These are phyloP conservation scores for Verticillium isaacii DNA, from an alignment of 2,329 filamentous ascomycete species.

Conservation along the genomic window DNA sequence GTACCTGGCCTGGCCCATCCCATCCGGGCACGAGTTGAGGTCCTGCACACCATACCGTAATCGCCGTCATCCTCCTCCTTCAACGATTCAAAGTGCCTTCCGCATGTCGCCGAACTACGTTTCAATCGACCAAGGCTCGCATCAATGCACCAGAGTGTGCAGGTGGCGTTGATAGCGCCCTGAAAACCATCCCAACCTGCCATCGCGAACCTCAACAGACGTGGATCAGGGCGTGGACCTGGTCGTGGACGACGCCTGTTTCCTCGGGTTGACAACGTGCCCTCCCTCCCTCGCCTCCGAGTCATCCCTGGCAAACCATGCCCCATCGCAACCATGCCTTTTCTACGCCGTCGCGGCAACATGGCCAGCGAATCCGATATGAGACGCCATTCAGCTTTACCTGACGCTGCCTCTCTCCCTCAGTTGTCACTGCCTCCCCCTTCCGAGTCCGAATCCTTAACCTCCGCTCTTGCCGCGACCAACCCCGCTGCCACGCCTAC, in stretches of 20 bases:
- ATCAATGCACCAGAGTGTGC: background rate
- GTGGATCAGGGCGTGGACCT: background rate
- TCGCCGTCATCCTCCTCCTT: background rate
- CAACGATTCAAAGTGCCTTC: background rate
- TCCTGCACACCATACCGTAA: background rate
- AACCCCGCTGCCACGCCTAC: background rate
- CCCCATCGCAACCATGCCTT: slow-evolving; percentile 47
- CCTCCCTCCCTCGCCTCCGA: slow-evolving; percentile 2
- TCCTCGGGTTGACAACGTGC: background rate
- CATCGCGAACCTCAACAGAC: background rate
- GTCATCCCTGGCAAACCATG: slow-evolving; percentile 22
- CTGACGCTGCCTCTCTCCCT: slow-evolving; percentile 20
- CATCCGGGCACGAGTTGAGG: background rate
- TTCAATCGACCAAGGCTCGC: background rate
- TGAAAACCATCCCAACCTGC: background rate
- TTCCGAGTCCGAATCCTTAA: slow-evolving; percentile 12
- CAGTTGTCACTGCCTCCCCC: slow-evolving; percentile 14
- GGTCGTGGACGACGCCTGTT: background rate
- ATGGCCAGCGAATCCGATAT: slow-evolving; percentile 56
- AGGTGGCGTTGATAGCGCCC: background rate
- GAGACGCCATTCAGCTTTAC: slow-evolving; percentile 43
- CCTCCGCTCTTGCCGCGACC: slow-evolving; percentile 16
- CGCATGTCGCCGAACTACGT: background rate
- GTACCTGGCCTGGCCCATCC: background rate
- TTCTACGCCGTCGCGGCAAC: slow-evolving; percentile 57